Evolutionary conservation across 108 stramenopile genomes (phyloP).

Genomic region (Schizochytrium sp.): DNA sequence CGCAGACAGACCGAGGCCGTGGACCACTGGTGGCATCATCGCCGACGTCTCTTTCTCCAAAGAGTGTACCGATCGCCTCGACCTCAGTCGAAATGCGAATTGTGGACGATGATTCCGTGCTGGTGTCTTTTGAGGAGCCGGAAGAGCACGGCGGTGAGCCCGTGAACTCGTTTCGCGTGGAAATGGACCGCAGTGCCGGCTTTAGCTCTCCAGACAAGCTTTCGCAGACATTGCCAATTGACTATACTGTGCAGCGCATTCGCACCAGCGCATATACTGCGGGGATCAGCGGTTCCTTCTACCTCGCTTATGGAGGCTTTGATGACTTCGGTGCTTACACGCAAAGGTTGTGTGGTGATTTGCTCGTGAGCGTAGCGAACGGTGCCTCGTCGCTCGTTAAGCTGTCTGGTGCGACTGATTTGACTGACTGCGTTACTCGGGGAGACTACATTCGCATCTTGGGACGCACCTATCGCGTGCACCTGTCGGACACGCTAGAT

Average conservation of each 20-base stretch:
- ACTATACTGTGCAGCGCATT: background rate
- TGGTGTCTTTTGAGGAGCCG: background rate
- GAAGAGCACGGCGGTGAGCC: background rate
- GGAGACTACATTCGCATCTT: background rate
- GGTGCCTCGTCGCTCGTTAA: background rate
- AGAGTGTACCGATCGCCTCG: background rate
- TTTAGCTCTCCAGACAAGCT: background rate
- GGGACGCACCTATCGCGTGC: background rate
- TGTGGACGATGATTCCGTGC: background rate
- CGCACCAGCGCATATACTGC: background rate
- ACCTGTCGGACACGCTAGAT: background rate
- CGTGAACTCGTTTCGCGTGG: background rate
- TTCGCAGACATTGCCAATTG: background rate
- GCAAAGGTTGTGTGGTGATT: background rate
- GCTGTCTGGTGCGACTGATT: background rate
- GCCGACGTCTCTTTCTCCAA: background rate
- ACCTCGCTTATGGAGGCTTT: background rate
- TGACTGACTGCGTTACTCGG: background rate
- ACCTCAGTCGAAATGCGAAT: background rate
- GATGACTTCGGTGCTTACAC: background rate
- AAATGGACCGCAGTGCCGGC: background rate
- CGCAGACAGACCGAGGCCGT: background rate
- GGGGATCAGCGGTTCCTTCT: background rate
- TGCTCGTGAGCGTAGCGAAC: background rate
- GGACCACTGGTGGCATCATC: background rate